A percentile compares a stretch with the other conserved stretches of the same genome.
Conservation (phyloP, 805 yeast species). For the Candida andamanensis region DNA sequence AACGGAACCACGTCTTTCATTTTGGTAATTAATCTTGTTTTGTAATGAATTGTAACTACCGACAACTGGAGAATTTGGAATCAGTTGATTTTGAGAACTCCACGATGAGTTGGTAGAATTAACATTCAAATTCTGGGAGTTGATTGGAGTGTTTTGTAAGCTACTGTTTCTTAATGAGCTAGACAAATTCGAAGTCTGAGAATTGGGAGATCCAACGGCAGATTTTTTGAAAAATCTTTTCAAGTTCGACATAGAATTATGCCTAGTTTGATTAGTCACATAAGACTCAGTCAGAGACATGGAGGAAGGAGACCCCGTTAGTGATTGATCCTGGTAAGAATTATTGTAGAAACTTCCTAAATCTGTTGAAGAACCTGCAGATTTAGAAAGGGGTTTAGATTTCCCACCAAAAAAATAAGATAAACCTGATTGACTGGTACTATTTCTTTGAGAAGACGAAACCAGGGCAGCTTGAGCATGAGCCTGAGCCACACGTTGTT, state of each 20-base stretch:
- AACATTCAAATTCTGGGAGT: constrained; percentile 19
- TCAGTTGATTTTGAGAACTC: constrained; percentile 18
- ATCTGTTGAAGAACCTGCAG: constrained; percentile 33
- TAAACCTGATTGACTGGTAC: constrained; percentile 43
- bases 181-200: constrained; percentile 17
- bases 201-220: constrained; percentile 5
- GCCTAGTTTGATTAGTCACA: constrained; percentile 40
- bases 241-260: constrained; percentile 74
- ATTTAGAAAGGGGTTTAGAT: constrained; percentile 29
- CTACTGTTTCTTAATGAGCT: constrained; percentile 16
- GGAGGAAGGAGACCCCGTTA: constrained; percentile 28
- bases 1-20: constrained; percentile 35
- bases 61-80: constrained; percentile 6
- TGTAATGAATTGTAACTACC: constrained; percentile 20
- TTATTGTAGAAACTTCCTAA: constrained; percentile 39
- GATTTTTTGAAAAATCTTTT: constrained; percentile 63
- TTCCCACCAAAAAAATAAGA: constrained; percentile 45
- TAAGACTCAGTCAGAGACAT: constrained; percentile 33
- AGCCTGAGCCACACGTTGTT: constrained; percentile 60
- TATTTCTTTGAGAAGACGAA: constrained; percentile 27
- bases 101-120: constrained; percentile 31
- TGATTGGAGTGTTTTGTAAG: constrained; percentile 11
- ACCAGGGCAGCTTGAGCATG: constrained; percentile 42
- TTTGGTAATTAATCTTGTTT: constrained; percentile 23
- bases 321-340: constrained; percentile 23